A percentile compares a stretch with the other conserved stretches of the same genome.
These are phyloP conservation scores for Cyberlindnera meyerae DNA, from an alignment of 805 yeast genomes.

Conservation along the genomic window DNA sequence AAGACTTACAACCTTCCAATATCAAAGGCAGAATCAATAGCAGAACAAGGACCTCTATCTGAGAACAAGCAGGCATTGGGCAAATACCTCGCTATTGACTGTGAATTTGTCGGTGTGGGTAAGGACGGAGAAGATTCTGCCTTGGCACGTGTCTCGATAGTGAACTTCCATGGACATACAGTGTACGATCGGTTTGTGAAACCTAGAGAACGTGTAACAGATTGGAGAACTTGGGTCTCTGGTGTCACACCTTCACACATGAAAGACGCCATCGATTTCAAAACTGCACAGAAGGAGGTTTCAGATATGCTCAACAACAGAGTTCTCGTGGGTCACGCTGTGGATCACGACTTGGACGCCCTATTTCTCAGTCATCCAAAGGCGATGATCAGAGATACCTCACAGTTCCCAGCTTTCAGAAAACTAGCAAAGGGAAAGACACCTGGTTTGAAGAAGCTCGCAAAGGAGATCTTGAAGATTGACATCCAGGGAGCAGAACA, in stretches of 20 bases:
- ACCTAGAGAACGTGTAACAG: conserved; percentile 73
- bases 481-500: conserved; percentile 74
- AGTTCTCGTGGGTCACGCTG: conserved; percentile 79
- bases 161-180: conserved; percentile 72
- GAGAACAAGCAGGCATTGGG: conserved; percentile 48
- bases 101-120: conserved; percentile 94
- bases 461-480: conserved; percentile 48
- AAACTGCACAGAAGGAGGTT: conserved; percentile 58
- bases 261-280: conserved; percentile 60
- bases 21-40: background rate
- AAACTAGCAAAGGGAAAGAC: conserved; percentile 59
- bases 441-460: conserved; percentile 66
- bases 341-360: conserved; percentile 71
- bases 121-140: conserved; percentile 64
- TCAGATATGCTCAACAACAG: conserved; percentile 48
- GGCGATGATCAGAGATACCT: conserved; percentile 65
- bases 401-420: conserved; percentile 55
- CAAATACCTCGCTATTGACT: conserved; percentile 76
- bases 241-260: conserved; percentile 74
- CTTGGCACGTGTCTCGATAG: conserved; percentile 82
- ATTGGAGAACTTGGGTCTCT: conserved; percentile 91
- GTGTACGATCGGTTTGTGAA: conserved; percentile 70
- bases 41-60: conserved; percentile 9
- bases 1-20: conserved; percentile 20
- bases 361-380: conserved; percentile 66